Evolutionary conservation across 345 rosid species (phyloP).

Genomic region (Eucalyptus camaldulensis): DNA sequence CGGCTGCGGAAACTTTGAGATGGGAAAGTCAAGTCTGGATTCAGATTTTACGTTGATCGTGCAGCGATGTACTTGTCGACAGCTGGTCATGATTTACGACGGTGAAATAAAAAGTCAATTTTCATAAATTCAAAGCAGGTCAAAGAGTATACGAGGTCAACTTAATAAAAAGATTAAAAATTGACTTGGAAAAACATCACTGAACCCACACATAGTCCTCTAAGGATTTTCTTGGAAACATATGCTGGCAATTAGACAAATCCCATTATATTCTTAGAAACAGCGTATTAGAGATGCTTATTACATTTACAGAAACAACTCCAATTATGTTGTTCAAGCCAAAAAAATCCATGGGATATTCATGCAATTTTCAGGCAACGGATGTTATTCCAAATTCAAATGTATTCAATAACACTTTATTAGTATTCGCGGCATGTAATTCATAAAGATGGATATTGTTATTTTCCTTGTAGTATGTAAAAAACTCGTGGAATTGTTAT

Average conservation of each 20-base stretch:
- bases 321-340: background rate
- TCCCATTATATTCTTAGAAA: background rate
- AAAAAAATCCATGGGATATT: background rate
- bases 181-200: background rate
- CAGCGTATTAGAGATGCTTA: background rate
- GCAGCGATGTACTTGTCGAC: background rate
- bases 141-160: background rate
- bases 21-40: background rate
- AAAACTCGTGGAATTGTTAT: background rate
- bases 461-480: background rate
- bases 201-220: background rate
- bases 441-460: background rate
- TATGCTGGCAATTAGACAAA: background rate
- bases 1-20: background rate
- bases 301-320: background rate
- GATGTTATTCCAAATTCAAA: background rate
- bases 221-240: background rate
- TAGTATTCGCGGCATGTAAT: background rate
- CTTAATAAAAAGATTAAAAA: background rate
- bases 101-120: background rate
- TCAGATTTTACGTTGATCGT: background rate
- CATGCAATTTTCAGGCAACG: background rate
- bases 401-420: background rate
- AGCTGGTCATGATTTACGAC: background rate
- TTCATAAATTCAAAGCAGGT: background rate